A percentile compares a stretch with the other conserved stretches of the same genome.
Evolutionary conservation across 805 yeast species (phyloP).

Genomic region (Ogataea methanolica): DNA sequence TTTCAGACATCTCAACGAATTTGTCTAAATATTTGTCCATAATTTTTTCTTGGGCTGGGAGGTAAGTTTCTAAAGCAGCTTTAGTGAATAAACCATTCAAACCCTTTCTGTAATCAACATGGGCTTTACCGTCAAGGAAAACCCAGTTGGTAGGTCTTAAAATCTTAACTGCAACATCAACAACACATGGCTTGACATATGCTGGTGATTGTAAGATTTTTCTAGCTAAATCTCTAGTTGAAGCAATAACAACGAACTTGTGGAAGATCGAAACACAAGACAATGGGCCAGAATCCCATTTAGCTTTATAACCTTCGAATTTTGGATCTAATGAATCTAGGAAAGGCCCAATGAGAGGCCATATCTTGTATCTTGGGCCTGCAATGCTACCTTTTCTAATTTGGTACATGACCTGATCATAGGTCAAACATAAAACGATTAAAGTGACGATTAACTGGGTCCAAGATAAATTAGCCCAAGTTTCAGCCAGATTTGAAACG

Average conservation of each 20-base stretch:
- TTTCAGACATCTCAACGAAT: slow-evolving; percentile 53
- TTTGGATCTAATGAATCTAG: slow-evolving; percentile 92
- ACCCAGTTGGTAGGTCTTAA: slow-evolving; percentile 98
- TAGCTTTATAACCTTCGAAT: slow-evolving; percentile 86
- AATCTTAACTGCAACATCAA: slow-evolving; percentile 92
- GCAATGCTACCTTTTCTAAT: slow-evolving; percentile 81
- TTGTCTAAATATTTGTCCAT: slow-evolving; percentile 77
- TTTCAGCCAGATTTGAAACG: not conserved
- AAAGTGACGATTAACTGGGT: slow-evolving; percentile 46
- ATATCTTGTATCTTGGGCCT: slow-evolving; percentile 81
- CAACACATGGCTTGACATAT: slow-evolving; percentile 95
- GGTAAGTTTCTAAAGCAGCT: slow-evolving; percentile 74
- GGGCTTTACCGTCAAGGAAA: slow-evolving; percentile 92
- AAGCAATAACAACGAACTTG: slow-evolving; percentile 93
- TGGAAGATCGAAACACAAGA: slow-evolving; percentile 98
- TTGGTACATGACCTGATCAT: slow-evolving; percentile 78
- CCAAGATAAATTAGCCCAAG: slow-evolving; percentile 39
- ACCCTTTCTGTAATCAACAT: slow-evolving; percentile 86
- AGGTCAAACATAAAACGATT: slow-evolving; percentile 45
- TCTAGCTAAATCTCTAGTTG: slow-evolving; percentile 82
- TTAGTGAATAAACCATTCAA: slow-evolving; percentile 86
- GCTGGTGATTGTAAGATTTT: slow-evolving; percentile 80
- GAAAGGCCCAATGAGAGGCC: slow-evolving; percentile 97
- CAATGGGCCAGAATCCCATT: slow-evolving; percentile 92
- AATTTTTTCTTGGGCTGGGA: slow-evolving; percentile 79